These are phyloP conservation scores for Thamnidium elegans DNA, from an alignment of 192 early-diverging fungal species.

Conservation along the genomic window DNA sequence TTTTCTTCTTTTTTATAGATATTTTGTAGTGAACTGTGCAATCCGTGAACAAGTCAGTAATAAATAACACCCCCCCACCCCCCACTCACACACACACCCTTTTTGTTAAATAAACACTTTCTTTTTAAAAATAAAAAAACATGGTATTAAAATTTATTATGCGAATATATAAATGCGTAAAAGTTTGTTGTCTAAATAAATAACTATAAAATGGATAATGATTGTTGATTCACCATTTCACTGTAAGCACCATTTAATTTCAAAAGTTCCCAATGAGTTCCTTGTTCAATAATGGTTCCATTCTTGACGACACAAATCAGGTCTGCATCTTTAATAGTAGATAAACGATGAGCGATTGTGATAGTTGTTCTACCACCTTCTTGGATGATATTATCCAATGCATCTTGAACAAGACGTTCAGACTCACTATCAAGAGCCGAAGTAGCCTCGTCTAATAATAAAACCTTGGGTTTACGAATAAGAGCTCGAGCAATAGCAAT, in stretches of 20 bases:
- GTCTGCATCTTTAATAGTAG: slow-evolving; percentile 75
- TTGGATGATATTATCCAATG: slow-evolving; percentile 63
- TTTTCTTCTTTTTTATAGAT: too few relatives aligned
- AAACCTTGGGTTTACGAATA: slow-evolving; percentile 77
- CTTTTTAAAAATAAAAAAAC: too few relatives aligned
- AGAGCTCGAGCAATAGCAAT: slow-evolving; percentile 87
- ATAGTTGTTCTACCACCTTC: slow-evolving; percentile 67
- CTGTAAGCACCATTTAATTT: slow-evolving; percentile 54
- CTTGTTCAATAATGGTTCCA: slow-evolving; percentile 66
- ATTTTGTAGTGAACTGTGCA: too few relatives aligned
- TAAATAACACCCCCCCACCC: too few relatives aligned
- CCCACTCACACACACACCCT: too few relatives aligned
- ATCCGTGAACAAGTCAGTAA: too few relatives aligned
- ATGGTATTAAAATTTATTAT: too few relatives aligned
- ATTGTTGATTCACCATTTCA: slow-evolving; percentile 61
- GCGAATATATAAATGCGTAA: too few relatives aligned
- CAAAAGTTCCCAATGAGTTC: slow-evolving; percentile 77
- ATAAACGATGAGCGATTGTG: slow-evolving; percentile 75
- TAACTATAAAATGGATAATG: slow-evolving; percentile 29
- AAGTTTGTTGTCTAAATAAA: too few relatives aligned
- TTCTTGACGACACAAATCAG: slow-evolving; percentile 79
- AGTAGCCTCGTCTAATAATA: slow-evolving; percentile 84
- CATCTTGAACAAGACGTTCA: slow-evolving; percentile 67
- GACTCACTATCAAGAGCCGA: slow-evolving; percentile 68
- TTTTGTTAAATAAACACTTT: too few relatives aligned